Evolutionary conservation across 2,329 filamentous ascomycete genomes (phyloP), one percentile per base, ranked within the genome.

Genomic region (Beauveria scarabaeidicola): DNA sequence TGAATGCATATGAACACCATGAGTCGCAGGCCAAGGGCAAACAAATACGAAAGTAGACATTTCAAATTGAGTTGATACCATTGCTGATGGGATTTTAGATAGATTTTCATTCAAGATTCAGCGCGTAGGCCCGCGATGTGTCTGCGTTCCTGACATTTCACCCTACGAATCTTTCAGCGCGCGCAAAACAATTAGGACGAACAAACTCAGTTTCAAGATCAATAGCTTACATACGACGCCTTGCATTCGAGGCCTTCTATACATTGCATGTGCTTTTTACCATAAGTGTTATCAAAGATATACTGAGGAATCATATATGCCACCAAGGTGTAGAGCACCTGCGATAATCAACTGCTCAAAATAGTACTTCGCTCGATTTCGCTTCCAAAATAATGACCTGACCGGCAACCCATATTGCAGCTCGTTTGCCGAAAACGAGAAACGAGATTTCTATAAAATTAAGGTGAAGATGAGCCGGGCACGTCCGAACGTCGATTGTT

Each of bases 401-500:
- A 21, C 2, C 23, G 38, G 36, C 19, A 21, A 23, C 10, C 17
- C 7, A 2, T 56, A 6, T 25, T 41, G 19, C 21, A 50, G 13
- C 44, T 48, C 10, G 5, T 38, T 9, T 41, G 44, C 21, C 32
- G 27, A 17, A 27, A 32, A 48, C n/a, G 11, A 40, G 29, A 41
- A 29, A 38, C 32, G 19, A 13, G 17, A 6, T n/a, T 21, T 17
- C 21, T 17, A 15, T 25, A 19, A 10, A 50, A 29, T 40, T 17
- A 59, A 23, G 56, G 50, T 25, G 65, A 62, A 61, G 66, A 64
- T 60, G 64, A 47, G 48, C 68, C 64, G 51, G 70, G 65, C 59
- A 72, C 58, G 47, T 79, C 78, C 3, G 79, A 82, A 63, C 76
- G 78, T 61, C 80, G 74, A 68, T 78, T 82, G 66, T 78, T 86